Evolutionary conservation across 2,329 filamentous ascomycete species (phyloP).

Genomic region (Scedosporium apiospermum): DNA sequence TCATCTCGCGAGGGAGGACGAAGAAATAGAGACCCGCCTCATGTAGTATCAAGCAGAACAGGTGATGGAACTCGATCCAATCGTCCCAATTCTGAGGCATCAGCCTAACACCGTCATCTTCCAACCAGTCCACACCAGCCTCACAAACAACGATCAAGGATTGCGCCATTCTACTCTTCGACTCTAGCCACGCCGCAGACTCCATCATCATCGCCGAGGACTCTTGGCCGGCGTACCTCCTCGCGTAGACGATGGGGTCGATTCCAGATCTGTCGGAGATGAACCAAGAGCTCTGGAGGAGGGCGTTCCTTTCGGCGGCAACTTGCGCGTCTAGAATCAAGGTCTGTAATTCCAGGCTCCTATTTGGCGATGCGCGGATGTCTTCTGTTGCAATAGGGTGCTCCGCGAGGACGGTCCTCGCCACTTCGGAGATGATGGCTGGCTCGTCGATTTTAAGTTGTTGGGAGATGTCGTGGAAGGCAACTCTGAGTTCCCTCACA

Average conservation of each 20-base stretch:
- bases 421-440: conserved; percentile 25
- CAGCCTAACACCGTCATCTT: conserved; percentile 26
- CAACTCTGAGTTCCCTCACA: conserved; percentile 20
- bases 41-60: conserved; percentile 13
- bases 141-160: conserved; percentile 28
- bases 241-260: conserved; percentile 31
- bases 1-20: neutral
- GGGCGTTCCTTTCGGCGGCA: conserved; percentile 16
- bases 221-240: conserved; percentile 17
- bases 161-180: conserved; percentile 22
- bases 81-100: conserved; percentile 18
- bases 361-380: conserved; percentile 17
- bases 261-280: conserved; percentile 33
- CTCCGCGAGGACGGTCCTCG: conserved; percentile 22
- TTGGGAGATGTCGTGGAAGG: conserved; percentile 11
- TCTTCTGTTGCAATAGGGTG: conserved; percentile 23
- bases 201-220: conserved; percentile 16
- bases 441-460: conserved; percentile 10
- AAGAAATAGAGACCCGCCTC: neutral
- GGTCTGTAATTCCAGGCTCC: conserved; percentile 24
- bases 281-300: conserved; percentile 17
- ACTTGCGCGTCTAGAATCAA: conserved; percentile 27
- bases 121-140: conserved; percentile 22
- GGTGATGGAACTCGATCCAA: conserved; percentile 13
- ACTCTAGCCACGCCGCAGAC: conserved; percentile 17